A percentile compares a stretch with the other conserved stretches of the same genome.
phyloP scores from a whole-genome alignment of 441 rosid genomes.

The Gossypium trilobum region DNA sequence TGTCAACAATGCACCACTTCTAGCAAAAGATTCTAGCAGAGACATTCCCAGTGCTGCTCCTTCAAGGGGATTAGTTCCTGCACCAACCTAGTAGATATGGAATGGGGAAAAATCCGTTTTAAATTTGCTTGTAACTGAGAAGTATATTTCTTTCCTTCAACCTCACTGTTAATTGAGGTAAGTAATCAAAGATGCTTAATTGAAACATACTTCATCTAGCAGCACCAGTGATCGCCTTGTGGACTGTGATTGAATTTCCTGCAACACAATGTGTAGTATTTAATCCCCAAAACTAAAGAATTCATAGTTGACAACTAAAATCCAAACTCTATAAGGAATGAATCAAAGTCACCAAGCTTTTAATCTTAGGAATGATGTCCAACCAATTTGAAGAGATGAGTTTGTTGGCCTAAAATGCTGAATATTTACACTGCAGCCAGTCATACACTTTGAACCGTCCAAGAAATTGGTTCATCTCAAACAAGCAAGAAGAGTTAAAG shows the following conservation, averaged over 20 bases:
- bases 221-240: conserved; percentile 74
- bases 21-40: conserved; percentile 75
- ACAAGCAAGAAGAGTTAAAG: conserved; percentile 2
- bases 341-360: background rate
- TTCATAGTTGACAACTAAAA: background rate
- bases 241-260: conserved; percentile 70
- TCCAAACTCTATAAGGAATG: background rate
- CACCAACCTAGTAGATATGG: conserved; percentile 58
- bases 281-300: background rate
- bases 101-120: background rate
- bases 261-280: conserved; percentile 21
- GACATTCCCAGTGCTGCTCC: conserved; percentile 97
- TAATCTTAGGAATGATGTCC: conserved; percentile 1
- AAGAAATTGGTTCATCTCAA: conserved; percentile 11
- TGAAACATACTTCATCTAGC: conserved; percentile 73
- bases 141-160: background rate
- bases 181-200: background rate
- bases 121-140: background rate
- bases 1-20: conserved; percentile 63
- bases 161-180: background rate
- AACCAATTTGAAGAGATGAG: conserved; percentile 7
- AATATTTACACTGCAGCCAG: background rate
- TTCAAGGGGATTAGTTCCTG: conserved; percentile 96
- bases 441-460: conserved; percentile 11
- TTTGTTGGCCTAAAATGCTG: background rate